A percentile compares a stretch with the other conserved stretches of the same genome.
Conservation (phyloP, 129 eudicot species). For the Pulicaria dysenterica region DNA sequence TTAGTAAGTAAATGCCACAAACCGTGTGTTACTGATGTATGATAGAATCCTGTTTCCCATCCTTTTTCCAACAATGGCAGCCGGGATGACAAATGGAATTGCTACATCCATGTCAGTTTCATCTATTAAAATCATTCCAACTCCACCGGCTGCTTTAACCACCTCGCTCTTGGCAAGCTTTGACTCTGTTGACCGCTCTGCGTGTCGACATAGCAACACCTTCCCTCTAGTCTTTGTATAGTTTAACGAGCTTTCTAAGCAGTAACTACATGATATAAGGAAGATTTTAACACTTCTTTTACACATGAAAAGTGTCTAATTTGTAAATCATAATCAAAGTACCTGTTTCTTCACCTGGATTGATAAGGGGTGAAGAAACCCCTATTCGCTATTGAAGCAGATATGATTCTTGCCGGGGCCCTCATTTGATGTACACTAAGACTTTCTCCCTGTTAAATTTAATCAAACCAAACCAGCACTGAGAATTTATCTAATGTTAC, state of each 20-base stretch:
- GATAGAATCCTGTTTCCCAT: slow-evolving; percentile 58
- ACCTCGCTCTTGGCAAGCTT: slow-evolving; percentile 69
- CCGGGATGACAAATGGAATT: slow-evolving; percentile 69
- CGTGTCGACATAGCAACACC: slow-evolving; percentile 73
- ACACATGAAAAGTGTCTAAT: slow-evolving; percentile 11
- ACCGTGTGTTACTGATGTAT: slow-evolving; percentile 61
- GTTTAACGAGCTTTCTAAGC: slow-evolving; percentile 82
- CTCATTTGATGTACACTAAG: slow-evolving; percentile 55
- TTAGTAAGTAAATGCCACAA: slow-evolving; percentile 23
- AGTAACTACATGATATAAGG: slow-evolving; percentile 48
- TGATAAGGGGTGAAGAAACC: slow-evolving; percentile 91
- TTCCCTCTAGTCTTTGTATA: slow-evolving; percentile 62
- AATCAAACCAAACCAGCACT: background rate
- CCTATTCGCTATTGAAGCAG: slow-evolving; percentile 70
- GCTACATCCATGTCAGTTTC: slow-evolving; percentile 74
- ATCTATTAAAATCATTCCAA: slow-evolving; percentile 79
- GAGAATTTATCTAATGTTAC: background rate
- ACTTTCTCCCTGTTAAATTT: slow-evolving; percentile 69
- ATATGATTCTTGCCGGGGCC: slow-evolving; percentile 54
- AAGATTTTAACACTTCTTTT: slow-evolving; percentile 24
- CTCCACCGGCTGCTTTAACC: slow-evolving; percentile 84
- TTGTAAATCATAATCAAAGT: slow-evolving; percentile 42
- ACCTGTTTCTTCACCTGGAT: slow-evolving; percentile 97
- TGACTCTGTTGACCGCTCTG: slow-evolving; percentile 76
- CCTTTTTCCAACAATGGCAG: slow-evolving; percentile 62